Evolutionary conservation across 2,329 filamentous ascomycete genomes (phyloP).

Genomic region (Pseudonectria foliicola): DNA sequence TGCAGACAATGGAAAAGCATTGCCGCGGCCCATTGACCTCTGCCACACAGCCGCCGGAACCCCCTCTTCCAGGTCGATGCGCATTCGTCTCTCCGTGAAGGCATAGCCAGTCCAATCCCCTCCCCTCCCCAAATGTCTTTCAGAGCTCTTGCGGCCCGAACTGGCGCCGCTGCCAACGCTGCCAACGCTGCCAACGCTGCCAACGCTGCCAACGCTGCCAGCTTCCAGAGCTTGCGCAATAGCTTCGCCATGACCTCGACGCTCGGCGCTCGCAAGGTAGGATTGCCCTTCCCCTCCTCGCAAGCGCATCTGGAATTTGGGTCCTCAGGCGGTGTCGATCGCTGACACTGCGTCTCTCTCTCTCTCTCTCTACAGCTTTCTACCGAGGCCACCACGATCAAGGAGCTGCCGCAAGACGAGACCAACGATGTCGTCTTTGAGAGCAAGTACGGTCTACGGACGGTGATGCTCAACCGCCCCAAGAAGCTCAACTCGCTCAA

Average conservation of each 20-base stretch:
- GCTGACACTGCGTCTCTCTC: conserved; percentile 3
- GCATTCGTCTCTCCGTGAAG: conserved; percentile 23
- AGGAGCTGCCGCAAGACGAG: conserved; percentile 61
- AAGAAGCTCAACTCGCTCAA: conserved; percentile 88
- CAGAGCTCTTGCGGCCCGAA: conserved; percentile 45
- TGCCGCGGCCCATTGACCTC: conserved; percentile 20
- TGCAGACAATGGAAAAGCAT: conserved; percentile 26
- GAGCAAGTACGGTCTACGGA: conserved; percentile 80
- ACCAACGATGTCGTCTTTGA: conserved; percentile 89
- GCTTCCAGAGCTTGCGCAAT: conserved; percentile 34
- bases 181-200: conserved; percentile 43
- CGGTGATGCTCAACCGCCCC: conserved; percentile 89
- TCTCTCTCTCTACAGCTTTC: conserved; percentile 25
- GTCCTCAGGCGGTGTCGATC: not conserved
- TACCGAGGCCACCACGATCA: conserved; percentile 32
- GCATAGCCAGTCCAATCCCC: conserved; percentile 30
- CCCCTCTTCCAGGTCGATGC: conserved; percentile 26
- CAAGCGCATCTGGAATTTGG: too few relatives aligned
- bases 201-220: conserved; percentile 39
- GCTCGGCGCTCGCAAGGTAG: conserved; percentile 33
- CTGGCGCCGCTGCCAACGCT: conserved; percentile 43
- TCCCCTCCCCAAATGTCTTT: too few relatives aligned
- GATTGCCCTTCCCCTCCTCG: too few relatives aligned
- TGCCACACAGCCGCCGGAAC: conserved; percentile 5
- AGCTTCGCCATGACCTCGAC: conserved; percentile 58